phyloP scores from a whole-genome alignment of 2,329 filamentous ascomycete genomes.

The Pestalotiopsis sp. region DNA sequence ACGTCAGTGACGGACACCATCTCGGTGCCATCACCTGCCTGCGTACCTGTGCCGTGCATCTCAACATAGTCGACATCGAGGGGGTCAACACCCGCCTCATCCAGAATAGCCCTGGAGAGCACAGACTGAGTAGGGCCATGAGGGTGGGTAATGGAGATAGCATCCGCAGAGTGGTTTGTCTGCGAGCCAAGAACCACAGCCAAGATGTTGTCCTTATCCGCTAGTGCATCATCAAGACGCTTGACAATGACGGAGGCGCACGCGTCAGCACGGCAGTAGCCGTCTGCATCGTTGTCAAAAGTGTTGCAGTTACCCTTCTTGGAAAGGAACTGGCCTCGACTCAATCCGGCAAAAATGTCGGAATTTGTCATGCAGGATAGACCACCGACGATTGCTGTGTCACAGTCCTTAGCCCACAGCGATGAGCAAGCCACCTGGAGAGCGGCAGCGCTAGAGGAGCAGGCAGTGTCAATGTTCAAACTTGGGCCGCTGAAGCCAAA shows the following conservation, averaged over 20 bases:
- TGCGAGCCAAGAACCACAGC: conserved; percentile 74
- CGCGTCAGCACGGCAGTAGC: conserved; percentile 80
- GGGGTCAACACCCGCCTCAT: conserved; percentile 74
- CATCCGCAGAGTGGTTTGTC: conserved; percentile 82
- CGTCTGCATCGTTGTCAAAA: conserved; percentile 79
- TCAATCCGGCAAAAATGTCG: conserved; percentile 77
- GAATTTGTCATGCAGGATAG: conserved; percentile 80
- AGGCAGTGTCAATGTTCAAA: conserved; percentile 43
- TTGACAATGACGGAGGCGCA: conserved; percentile 78
- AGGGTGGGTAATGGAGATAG: conserved; percentile 82
- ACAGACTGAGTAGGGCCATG: conserved; percentile 76
- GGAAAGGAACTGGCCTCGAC: conserved; percentile 77
- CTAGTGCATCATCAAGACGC: conserved; percentile 75
- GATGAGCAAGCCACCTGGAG: conserved; percentile 63
- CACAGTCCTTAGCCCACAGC: conserved; percentile 75
- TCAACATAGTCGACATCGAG: conserved; percentile 82
- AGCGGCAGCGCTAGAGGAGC: conserved; percentile 40
- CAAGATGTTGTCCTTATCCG: conserved; percentile 77
- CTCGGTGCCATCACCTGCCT: conserved; percentile 81
- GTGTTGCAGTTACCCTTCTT: conserved; percentile 79
- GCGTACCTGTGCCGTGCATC: conserved; percentile 88
- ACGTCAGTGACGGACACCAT: conserved; percentile 73
- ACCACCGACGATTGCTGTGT: conserved; percentile 80
- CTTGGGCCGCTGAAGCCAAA: conserved; percentile 43
- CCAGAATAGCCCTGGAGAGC: conserved; percentile 71